Base-by-base conservation (phyloP, 306 rosid species). In the Rubus idaeus region DNA sequence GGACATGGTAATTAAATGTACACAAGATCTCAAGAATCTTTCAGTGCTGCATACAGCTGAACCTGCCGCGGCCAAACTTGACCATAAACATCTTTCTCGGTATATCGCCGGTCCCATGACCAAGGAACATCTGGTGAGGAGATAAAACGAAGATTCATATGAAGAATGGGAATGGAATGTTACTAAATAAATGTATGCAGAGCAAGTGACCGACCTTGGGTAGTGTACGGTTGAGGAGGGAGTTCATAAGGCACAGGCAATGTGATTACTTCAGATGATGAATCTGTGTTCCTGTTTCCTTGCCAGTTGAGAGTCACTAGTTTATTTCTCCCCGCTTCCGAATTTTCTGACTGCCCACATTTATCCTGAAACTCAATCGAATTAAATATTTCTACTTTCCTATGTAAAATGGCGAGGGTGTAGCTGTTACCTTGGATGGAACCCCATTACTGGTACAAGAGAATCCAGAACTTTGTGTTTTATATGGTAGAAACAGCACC, bases 231-330 rank as follows among this genome's bases (percentile, higher is more conserved):
- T 70, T 84, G 85, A 39, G 98, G 97, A 83, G 98, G 98, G 66
- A 95, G 97, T 79, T 92, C 93, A 23, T 90, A 95, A 66, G 98
- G 98, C 82, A 95, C 74, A 0, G 97, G 97, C 70, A 95, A 80
- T 75, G 68, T 86, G 77, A 90, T 80, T 9, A 83, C 84, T 75
- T 86, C 86, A 58, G 89, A 77, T 17, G 85, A 77, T 10, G 87
- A 76, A 73, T 82, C 78, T 12, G 77, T 14, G 44, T 72, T 70
- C 55, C 67, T 82, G 57, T 55, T 83, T 71, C 80, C 79, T 77
- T 83, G 64, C 79, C 91, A 90, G 64, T 73, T 71, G 50, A 92
- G 81, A 73, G 96, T 92, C 66, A 84, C 91, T 20, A 90, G 76
- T 68, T 88, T 87, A 39, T 89, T 76, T 83, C 80, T 88, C 75